A percentile compares a stretch with the other conserved stretches of the same genome.
Evolutionary conservation across 208 protist species (phyloP).

Genomic region (Wallacemonas rigidus): DNA sequence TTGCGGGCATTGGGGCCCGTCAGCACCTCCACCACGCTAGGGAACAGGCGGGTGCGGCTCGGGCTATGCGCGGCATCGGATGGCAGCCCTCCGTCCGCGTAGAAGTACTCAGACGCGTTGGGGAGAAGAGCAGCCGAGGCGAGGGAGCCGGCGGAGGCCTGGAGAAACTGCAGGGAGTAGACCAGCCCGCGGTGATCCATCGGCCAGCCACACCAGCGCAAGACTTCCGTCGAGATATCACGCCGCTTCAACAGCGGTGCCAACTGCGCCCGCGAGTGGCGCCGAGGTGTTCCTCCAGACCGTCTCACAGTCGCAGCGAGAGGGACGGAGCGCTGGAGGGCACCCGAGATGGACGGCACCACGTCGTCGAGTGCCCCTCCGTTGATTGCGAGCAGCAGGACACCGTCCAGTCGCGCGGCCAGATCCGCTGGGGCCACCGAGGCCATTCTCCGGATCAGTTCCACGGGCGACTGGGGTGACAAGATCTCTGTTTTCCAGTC

Average conservation of each 20-base stretch:
- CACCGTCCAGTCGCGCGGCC: constrained; percentile 35
- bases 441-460: constrained; percentile 38
- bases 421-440: constrained; percentile 30
- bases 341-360: constrained; percentile 53
- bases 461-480: constrained; percentile 18
- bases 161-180: constrained; percentile 73
- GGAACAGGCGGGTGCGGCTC: constrained; percentile 52
- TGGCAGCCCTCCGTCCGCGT: constrained; percentile 34
- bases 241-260: constrained; percentile 27
- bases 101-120: constrained; percentile 37
- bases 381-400: constrained; percentile 58
- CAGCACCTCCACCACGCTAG: constrained; percentile 61
- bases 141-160: constrained; percentile 53
- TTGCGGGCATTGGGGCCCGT: neutral
- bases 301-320: constrained; percentile 9
- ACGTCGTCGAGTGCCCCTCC: constrained; percentile 78
- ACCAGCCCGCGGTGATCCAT: constrained; percentile 79
- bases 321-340: constrained; percentile 44
- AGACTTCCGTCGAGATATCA: constrained; percentile 68
- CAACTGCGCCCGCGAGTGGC: neutral
- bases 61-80: neutral
- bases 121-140: constrained; percentile 57
- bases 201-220: constrained; percentile 62
- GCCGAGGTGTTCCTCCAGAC: neutral
- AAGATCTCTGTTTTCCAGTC: constrained; percentile 33